These are phyloP conservation scores for Suillus subalutaceus DNA, from an alignment of 768 basidiomycete genomes.

Conservation along the genomic window DNA sequence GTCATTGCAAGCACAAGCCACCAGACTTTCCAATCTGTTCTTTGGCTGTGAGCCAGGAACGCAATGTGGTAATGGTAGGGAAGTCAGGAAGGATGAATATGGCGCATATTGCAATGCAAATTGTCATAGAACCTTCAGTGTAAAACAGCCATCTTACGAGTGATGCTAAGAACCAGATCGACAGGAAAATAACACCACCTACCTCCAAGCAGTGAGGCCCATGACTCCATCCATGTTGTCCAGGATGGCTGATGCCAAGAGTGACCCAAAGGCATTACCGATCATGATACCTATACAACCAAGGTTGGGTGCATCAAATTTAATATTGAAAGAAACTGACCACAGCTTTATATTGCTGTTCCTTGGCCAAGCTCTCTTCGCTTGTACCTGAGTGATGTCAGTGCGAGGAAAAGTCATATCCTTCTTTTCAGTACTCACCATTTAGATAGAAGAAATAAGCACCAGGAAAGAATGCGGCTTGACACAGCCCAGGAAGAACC, in stretches of 20 bases:
- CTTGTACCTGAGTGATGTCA: conserved; percentile 68
- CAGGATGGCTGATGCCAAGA: conserved; percentile 78
- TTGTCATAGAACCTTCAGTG: conserved; percentile 62
- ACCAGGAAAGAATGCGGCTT: conserved; percentile 73
- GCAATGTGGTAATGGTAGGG: conserved; percentile 58
- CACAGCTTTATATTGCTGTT: conserved; percentile 69
- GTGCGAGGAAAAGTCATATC: conserved; percentile 44
- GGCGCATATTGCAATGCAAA: conserved; percentile 51
- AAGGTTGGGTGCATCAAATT: not conserved
- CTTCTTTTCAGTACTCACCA: conserved; percentile 33
- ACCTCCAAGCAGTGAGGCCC: conserved; percentile 77
- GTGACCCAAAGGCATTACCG: conserved; percentile 80
- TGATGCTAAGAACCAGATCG: not conserved
- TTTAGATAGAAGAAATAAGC: conserved; percentile 39
- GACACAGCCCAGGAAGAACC: conserved; percentile 80
- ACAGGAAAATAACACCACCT: conserved; percentile 18
- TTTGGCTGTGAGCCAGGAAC: conserved; percentile 59
- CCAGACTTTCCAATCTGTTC: conserved; percentile 88
- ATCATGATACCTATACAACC: conserved; percentile 53
- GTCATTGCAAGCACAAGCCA: conserved; percentile 69
- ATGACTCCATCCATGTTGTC: conserved; percentile 68
- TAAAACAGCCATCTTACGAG: conserved; percentile 69
- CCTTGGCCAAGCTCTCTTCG: conserved; percentile 69
- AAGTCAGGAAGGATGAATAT: conserved; percentile 77
- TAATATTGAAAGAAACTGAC: not conserved